These are phyloP conservation scores for Coleophoma eucalyptorum DNA, from an alignment of 2,329 filamentous ascomycete genomes.

Conservation along the genomic window DNA sequence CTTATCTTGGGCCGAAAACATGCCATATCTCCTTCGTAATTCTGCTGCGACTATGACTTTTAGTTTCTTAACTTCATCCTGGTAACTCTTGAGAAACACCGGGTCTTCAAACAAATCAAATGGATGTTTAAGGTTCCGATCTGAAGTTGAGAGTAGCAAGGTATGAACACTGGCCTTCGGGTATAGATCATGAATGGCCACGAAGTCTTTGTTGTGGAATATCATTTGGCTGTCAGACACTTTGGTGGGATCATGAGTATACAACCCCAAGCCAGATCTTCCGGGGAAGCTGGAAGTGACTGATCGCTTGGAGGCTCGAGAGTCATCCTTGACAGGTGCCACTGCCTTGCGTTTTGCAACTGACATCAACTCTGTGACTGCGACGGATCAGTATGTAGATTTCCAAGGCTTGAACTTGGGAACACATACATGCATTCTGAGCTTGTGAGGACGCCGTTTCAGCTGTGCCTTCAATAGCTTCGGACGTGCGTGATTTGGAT, in stretches of 20 bases:
- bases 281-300: constrained; percentile 31
- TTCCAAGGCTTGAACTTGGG: not conserved
- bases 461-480: constrained; percentile 34
- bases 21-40: constrained; percentile 65
- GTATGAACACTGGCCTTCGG: constrained; percentile 84
- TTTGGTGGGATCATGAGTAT: constrained; percentile 59
- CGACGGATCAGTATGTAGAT: too few species aligned
- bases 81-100: constrained; percentile 63
- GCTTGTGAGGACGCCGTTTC: constrained; percentile 20
- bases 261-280: constrained; percentile 61
- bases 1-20: constrained; percentile 58
- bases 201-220: constrained; percentile 64
- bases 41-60: constrained; percentile 67
- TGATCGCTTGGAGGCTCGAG: too few species aligned
- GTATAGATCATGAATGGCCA: constrained; percentile 77
- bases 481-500: constrained; percentile 6
- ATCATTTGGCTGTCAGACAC: constrained; percentile 59
- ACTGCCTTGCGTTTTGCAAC: too few species aligned
- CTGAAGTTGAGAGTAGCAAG: constrained; percentile 73
- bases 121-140: constrained; percentile 63
- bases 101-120: constrained; percentile 72
- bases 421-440: constrained; percentile 39
- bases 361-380: not conserved
- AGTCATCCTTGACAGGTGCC: constrained; percentile 6
- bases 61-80: constrained; percentile 56